Evolutionary conservation across 768 basidiomycete genomes (phyloP).

Genomic region (Kwoniella europaea): DNA sequence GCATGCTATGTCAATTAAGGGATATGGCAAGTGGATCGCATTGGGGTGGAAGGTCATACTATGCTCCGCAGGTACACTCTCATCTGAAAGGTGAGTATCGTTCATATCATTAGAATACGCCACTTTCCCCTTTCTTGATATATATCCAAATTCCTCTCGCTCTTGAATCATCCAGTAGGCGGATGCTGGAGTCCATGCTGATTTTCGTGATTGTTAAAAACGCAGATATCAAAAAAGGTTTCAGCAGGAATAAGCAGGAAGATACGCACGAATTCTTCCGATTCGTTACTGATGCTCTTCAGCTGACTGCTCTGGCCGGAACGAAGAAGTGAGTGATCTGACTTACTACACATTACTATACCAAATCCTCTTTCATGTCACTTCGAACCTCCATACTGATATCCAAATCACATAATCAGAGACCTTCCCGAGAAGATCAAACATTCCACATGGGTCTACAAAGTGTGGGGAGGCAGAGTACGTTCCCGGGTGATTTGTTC

Average conservation of each 20-base stretch:
- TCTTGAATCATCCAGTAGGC: too few relatives aligned
- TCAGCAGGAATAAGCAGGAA: constrained; percentile 90
- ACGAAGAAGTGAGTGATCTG: constrained; percentile 65
- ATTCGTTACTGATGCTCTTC: constrained; percentile 87
- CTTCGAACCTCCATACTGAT: background rate
- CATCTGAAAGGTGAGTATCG: constrained; percentile 69
- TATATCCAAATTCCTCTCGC: too few relatives aligned
- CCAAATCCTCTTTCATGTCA: background rate
- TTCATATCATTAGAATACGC: background rate
- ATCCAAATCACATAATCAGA: constrained; percentile 65
- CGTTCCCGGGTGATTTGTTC: constrained; percentile 88
- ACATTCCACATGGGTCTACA: constrained; percentile 92
- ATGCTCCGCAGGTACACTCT: constrained; percentile 69
- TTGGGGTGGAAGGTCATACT: constrained; percentile 61
- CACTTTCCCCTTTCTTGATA: too few relatives aligned
- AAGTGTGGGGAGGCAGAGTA: constrained; percentile 87
- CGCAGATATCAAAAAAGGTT: constrained; percentile 84
- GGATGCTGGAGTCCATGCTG: too few relatives aligned
- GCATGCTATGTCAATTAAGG: constrained; percentile 64
- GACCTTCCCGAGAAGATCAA: constrained; percentile 56
- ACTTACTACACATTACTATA: background rate
- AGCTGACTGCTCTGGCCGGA: constrained; percentile 78
- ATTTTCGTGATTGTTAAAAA: background rate
- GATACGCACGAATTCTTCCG: constrained; percentile 98
- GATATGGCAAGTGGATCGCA: constrained; percentile 65